A percentile compares a stretch with the other conserved stretches of the same genome.
Conservation (phyloP, 2,329 filamentous ascomycete genomes). For the Phoma sp. region DNA sequence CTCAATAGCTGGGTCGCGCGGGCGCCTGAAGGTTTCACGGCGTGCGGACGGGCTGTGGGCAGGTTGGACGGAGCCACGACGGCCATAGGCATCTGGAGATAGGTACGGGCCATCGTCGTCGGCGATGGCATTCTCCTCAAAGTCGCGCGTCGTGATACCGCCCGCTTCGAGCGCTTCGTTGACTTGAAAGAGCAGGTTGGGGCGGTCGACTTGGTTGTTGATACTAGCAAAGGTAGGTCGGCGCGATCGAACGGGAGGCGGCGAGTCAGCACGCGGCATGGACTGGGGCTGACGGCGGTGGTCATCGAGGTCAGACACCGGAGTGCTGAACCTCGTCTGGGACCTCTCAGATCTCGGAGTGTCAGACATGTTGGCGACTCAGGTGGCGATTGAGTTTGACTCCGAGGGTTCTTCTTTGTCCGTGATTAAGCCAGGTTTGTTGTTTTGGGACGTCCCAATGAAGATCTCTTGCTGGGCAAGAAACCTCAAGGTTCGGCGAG, state of each 20-base stretch:
- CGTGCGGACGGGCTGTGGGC: slow-evolving; percentile 48
- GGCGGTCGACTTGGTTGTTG: slow-evolving; percentile 49
- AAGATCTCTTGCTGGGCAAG: slow-evolving; percentile 40
- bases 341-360: slow-evolving; percentile 70
- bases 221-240: slow-evolving; percentile 78
- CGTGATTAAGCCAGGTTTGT: slow-evolving; percentile 36
- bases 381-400: slow-evolving; percentile 32
- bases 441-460: slow-evolving; percentile 5
- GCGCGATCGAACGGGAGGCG: slow-evolving; percentile 56
- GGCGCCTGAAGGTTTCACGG: slow-evolving; percentile 53
- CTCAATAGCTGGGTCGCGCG: slow-evolving; percentile 44
- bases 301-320: slow-evolving; percentile 83
- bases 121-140: slow-evolving; percentile 84
- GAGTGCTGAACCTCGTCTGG: slow-evolving; percentile 72
- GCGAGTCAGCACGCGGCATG: slow-evolving; percentile 66
- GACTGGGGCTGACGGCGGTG: slow-evolving; percentile 74
- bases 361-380: slow-evolving; percentile 56
- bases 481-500: slow-evolving; percentile 50
- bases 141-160: slow-evolving; percentile 70
- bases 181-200: slow-evolving; percentile 53
- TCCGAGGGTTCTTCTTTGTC: slow-evolving; percentile 12
- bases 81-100: slow-evolving; percentile 54
- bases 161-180: slow-evolving; percentile 54
- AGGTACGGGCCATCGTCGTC: slow-evolving; percentile 67
- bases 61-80: slow-evolving; percentile 54